phyloP scores from a whole-genome alignment of 2,329 filamentous ascomycete species.

The Pseudogymnoascus sp. region DNA sequence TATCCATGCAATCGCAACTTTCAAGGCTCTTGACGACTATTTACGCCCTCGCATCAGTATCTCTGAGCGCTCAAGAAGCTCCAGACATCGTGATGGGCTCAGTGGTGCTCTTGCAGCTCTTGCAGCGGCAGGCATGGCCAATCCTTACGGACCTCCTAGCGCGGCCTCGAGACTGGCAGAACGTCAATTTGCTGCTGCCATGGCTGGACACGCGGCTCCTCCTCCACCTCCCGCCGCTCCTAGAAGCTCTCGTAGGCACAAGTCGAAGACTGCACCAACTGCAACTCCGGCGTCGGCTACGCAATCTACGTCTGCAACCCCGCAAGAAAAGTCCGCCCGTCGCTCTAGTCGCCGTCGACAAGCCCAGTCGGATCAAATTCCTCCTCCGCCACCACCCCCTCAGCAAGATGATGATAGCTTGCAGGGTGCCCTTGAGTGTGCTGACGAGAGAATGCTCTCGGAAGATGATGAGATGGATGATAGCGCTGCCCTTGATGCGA shows the following conservation, averaged over 20 bases:
- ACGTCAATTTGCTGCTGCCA: constrained; percentile 21
- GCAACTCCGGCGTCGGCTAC: constrained; percentile 36
- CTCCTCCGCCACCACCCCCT: constrained; percentile 41
- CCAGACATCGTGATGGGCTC: constrained; percentile 51
- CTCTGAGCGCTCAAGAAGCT: constrained; percentile 60
- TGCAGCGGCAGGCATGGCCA: constrained; percentile 60
- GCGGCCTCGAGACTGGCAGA: constrained; percentile 23
- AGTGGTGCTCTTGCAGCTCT: constrained; percentile 66
- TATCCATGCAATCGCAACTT: constrained; percentile 95
- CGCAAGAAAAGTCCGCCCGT: constrained; percentile 51
- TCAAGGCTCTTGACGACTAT: constrained; percentile 95
- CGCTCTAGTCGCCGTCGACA: constrained; percentile 55
- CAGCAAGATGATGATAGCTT: constrained; percentile 51
- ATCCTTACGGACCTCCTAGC: constrained; percentile 28
- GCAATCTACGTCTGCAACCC: constrained; percentile 32
- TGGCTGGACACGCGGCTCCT: constrained; percentile 27
- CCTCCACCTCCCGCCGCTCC: constrained; percentile 31
- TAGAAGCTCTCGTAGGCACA: constrained; percentile 27
- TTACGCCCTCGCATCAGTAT: constrained; percentile 79
- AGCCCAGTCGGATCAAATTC: constrained; percentile 37
- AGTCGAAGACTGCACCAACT: constrained; percentile 37
- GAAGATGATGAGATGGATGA: constrained; percentile 63
- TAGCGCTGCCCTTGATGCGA: constrained; percentile 63
- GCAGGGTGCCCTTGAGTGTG: constrained; percentile 75
- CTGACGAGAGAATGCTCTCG: constrained; percentile 78